A percentile compares a stretch with the other conserved stretches of the same genome.
These are phyloP conservation scores for Hypoxylon lienhwacheense DNA, from an alignment of 495 filamentous ascomycete genomes.

Conservation along the genomic window DNA sequence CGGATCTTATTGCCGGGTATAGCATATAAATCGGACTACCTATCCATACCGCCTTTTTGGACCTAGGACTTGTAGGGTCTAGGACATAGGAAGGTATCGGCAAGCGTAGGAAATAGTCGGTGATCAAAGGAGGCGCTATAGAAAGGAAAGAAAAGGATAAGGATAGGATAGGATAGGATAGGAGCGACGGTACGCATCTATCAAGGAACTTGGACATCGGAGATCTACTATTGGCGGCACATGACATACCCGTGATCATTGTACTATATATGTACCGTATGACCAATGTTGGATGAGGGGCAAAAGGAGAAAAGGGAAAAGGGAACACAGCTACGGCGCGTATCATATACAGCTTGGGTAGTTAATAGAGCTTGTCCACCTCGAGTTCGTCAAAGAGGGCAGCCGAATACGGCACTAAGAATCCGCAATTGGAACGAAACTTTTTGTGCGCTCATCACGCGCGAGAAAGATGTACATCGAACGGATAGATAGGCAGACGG, in stretches of 20 bases:
- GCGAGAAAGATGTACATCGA: constrained; percentile 10
- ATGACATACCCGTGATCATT: constrained; percentile 7
- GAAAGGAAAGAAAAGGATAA: too few relatives aligned
- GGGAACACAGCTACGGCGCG: constrained; percentile 5
- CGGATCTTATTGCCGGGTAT: constrained; percentile 14
- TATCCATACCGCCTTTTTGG: constrained; percentile 32
- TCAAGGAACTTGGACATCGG: constrained; percentile 15
- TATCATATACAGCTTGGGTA: constrained; percentile 2
- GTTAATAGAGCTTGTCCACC: constrained; percentile 1
- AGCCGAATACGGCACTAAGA: neutral
- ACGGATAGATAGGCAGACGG: constrained; percentile 3
- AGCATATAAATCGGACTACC: constrained; percentile 1
- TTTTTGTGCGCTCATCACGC: constrained; percentile 27
- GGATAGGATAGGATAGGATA: too few relatives aligned
- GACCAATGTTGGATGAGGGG: constrained; percentile 18
- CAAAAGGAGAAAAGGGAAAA: neutral
- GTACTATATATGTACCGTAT: constrained; percentile 19
- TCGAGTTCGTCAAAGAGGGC: constrained; percentile 1
- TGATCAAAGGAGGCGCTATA: constrained; percentile 13
- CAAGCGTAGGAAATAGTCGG: constrained; percentile 8
- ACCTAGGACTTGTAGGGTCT: neutral
- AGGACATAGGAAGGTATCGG: neutral
- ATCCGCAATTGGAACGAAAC: neutral
- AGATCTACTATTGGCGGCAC: constrained; percentile 18
- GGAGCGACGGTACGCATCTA: constrained; percentile 6